These are phyloP conservation scores for Rhodofomes roseus DNA, from an alignment of 1,284 basidiomycete species.

Conservation along the genomic window DNA sequence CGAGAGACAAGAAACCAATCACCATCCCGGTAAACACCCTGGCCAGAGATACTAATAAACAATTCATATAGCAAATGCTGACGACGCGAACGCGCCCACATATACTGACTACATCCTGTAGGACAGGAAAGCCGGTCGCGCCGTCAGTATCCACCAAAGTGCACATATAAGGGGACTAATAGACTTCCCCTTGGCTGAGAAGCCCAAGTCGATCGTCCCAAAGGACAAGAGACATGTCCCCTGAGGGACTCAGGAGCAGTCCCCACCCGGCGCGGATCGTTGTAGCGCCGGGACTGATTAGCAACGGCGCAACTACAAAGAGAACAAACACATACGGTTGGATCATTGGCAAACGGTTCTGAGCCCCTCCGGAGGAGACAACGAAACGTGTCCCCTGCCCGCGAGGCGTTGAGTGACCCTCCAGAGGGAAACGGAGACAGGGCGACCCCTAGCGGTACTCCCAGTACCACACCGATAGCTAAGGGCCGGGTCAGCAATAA, in stretches of 20 bases:
- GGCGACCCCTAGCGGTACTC: neutral
- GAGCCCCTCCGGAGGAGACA: neutral
- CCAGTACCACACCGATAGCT: too few species aligned
- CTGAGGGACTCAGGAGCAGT: neutral
- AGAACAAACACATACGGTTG: neutral
- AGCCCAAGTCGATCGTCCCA: neutral
- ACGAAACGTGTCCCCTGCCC: neutral
- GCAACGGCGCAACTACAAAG: neutral
- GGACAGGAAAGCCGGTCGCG: too few species aligned
- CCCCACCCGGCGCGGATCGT: neutral
- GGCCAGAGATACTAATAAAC: too few species aligned
- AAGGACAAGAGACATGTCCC: neutral
- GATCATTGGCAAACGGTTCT: neutral
- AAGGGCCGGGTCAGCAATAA: too few species aligned
- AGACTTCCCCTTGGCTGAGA: neutral
- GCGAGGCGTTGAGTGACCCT: too few species aligned
- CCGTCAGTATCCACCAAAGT: too few species aligned
- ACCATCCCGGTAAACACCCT: too few species aligned
- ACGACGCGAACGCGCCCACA: too few species aligned
- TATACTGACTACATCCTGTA: too few species aligned
- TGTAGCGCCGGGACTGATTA: neutral
- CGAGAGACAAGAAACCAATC: too few species aligned
- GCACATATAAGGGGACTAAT: neutral
- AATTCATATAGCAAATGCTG: too few species aligned
- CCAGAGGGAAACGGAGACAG: neutral